A percentile compares a stretch with the other conserved stretches of the same genome.
Evolutionary conservation across 768 basidiomycete genomes (phyloP).

Genomic region (Mrakia blollopis): DNA sequence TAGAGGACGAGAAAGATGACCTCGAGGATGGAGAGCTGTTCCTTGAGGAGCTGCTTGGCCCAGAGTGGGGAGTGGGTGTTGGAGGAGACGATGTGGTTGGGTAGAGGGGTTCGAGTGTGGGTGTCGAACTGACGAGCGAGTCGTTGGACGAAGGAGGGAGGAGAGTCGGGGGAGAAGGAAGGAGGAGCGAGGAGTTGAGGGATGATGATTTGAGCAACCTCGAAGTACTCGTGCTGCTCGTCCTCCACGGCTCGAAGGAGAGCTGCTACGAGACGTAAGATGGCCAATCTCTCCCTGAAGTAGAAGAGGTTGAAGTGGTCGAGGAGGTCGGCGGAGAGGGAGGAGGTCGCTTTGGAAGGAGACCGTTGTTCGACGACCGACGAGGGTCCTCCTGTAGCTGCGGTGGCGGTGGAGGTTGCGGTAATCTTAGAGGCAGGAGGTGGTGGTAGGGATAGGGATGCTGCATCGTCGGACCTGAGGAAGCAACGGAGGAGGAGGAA

Average conservation of each 20-base stretch:
- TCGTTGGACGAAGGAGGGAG: conserved; percentile 55
- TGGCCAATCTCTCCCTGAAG: conserved; percentile 68
- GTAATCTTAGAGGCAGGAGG: background rate
- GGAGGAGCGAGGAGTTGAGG: conserved; percentile 10
- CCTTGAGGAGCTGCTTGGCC: conserved; percentile 21
- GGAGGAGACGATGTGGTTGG: conserved; percentile 6
- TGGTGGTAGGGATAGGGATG: background rate
- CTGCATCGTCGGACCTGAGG: conserved; percentile 48
- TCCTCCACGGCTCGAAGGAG: conserved; percentile 69
- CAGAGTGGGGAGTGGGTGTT: background rate
- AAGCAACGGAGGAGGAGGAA: conserved; percentile 69
- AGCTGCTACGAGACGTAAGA: conserved; percentile 65
- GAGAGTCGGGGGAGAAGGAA: conserved; percentile 64
- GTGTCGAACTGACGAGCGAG: conserved; percentile 59
- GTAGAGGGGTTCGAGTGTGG: conserved; percentile 35
- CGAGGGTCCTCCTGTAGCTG: background rate
- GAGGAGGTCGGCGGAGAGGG: conserved; percentile 41
- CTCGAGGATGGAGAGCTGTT: conserved; percentile 71
- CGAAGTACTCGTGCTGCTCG: conserved; percentile 53
- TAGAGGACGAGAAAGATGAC: conserved; percentile 87
- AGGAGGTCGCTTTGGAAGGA: conserved; percentile 48
- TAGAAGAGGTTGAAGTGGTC: conserved; percentile 72
- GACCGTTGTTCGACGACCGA: background rate
- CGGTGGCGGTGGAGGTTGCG: background rate
- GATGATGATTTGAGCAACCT: conserved; percentile 47